phyloP scores from a whole-genome alignment of 176 grass and related monocot species.

The Echinochloa phyllopogon region DNA sequence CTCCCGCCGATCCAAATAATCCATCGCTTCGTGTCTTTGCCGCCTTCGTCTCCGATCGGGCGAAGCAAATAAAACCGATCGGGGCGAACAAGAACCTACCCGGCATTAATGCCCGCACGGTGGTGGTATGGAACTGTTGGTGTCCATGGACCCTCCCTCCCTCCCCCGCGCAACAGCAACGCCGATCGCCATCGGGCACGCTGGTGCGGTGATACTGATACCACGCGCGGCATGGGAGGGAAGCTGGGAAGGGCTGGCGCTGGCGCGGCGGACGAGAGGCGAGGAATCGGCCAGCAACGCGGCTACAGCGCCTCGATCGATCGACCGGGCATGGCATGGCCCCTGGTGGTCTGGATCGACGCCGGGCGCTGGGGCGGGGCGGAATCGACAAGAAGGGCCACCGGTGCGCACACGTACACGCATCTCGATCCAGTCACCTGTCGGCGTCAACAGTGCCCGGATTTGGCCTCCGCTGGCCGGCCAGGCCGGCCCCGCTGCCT shows the following conservation, averaged over 20 bases:
- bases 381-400: constrained; percentile 1
- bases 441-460: constrained; percentile 36
- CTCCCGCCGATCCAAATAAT: neutral
- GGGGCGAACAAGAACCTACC: constrained; percentile 2
- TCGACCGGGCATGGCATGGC: constrained; percentile 18
- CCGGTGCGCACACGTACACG: neutral
- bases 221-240: constrained; percentile 18
- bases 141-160: neutral
- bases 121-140: too few species aligned
- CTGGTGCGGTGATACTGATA: neutral
- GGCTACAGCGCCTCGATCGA: neutral
- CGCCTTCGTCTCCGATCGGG: neutral
- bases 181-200: neutral
- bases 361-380: neutral
- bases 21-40: too few species aligned
- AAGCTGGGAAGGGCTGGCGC: neutral
- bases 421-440: constrained; percentile 27
- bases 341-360: neutral
- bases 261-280: constrained; percentile 24
- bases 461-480: constrained; percentile 15
- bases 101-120: neutral
- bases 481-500: neutral
- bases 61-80: neutral
- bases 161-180: neutral
- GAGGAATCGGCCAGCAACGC: constrained; percentile 3